Base-by-base conservation (phyloP, 768 basidiomycete species). In the Lepiota venenata region DNA sequence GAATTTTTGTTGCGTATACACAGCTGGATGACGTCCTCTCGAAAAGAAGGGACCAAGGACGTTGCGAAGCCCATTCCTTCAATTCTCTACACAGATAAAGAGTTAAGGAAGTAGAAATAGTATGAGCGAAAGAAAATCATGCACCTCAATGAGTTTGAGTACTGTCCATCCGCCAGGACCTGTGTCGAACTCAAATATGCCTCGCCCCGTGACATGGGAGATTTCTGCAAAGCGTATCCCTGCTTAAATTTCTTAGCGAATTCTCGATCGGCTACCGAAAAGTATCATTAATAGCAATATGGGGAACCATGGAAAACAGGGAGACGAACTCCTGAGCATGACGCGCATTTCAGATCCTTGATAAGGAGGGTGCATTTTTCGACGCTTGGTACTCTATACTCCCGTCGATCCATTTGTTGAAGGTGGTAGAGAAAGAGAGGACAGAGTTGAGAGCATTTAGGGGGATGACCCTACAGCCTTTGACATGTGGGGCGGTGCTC, bases 161-260 rank as follows among this genome's bases (percentile, higher is more conserved):
- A 82, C 70, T 29, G 77, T 81, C 97, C 97, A 99, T 25, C 32
- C 10, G 32, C 32, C 32, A n/a, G 73, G 64, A 0, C 72, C 64
- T 1, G 91, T 83, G 62, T 98, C 93, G 62, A 88, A 99, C 66
- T 96, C 93, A 58, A 99, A 74, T 41, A 92, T 80, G 3, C 87
- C 96, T 12, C 96, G 85, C 69, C 98, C 96, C 10, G 97, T 92
- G 21, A 99, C 79, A n/a, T 98, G 79, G 21, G 95, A 94, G n/a
- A 99, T 93, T 65, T 93, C 92, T 56, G 97, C 72, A 9, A 87
- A 90, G 57, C 84, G 72, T 48, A 99, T 94, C n/a, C 97, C 97
- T n/a, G n/a, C 83, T 73, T 67, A 95, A 91, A 15, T 75, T 76
- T 63, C 85, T 76, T 20, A 96, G 79, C 75, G 88, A 88, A 37